Percentiles rank a stretch among this genome's conserved stretches.
These are phyloP conservation scores for Avena sativa DNA, from an alignment of 176 grass and related monocot genomes.

Conservation along the genomic window DNA sequence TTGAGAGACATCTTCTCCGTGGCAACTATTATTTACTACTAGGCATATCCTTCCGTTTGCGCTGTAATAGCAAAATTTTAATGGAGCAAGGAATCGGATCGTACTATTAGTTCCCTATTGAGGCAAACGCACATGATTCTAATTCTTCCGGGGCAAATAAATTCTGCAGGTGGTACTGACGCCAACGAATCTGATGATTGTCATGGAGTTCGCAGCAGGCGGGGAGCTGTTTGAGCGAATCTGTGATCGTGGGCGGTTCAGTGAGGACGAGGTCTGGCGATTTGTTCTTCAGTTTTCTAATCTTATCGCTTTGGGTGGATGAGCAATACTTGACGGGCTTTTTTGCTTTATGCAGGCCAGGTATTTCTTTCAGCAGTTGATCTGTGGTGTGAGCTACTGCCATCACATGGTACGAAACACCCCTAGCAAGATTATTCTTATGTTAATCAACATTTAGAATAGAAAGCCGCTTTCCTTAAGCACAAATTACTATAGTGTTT, in stretches of 20 bases:
- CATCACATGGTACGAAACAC: slow-evolving; percentile 70
- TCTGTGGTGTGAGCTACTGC: slow-evolving; percentile 92
- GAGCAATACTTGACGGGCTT: slow-evolving; percentile 6
- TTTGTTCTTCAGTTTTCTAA: slow-evolving; percentile 34
- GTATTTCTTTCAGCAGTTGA: slow-evolving; percentile 95
- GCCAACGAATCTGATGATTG: slow-evolving; percentile 83
- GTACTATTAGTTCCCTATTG: slow-evolving; percentile 21
- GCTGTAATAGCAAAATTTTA: neutral
- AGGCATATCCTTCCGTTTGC: neutral
- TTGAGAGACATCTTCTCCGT: neutral
- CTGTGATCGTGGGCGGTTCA: slow-evolving; percentile 82
- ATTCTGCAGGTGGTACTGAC: slow-evolving; percentile 80
- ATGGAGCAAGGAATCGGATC: slow-evolving; percentile 25
- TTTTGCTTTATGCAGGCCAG: slow-evolving; percentile 67
- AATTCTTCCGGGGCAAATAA: slow-evolving; percentile 28
- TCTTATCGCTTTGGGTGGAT: slow-evolving; percentile 28
- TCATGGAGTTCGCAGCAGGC: slow-evolving; percentile 92
- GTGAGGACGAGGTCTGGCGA: slow-evolving; percentile 88
- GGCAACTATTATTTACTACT: neutral
- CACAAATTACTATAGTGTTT: slow-evolving; percentile 25
- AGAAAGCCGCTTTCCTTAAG: neutral
- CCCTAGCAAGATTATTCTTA: neutral
- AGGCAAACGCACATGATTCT: slow-evolving; percentile 19
- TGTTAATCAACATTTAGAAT: neutral
- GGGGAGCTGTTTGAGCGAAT: slow-evolving; percentile 93